Percentiles rank a stretch among this genome's conserved stretches.
Conservation (phyloP, 2,329 filamentous ascomycete species). For the Coniella lustricola region DNA sequence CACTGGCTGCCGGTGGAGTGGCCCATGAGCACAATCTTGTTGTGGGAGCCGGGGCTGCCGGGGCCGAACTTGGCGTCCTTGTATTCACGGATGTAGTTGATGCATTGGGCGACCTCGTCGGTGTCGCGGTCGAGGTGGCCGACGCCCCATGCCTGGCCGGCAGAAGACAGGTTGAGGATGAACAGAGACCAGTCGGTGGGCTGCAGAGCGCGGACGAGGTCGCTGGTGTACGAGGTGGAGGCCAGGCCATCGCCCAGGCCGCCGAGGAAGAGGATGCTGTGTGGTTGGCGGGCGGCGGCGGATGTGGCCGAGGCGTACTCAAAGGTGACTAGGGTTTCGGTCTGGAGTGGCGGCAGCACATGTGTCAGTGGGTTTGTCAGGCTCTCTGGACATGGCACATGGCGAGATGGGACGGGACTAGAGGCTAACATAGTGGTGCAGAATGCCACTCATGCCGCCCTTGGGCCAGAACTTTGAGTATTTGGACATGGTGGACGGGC, state of each 20-base stretch:
- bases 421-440: constrained; percentile 27
- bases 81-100: constrained; percentile 26
- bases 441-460: constrained; percentile 25
- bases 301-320: constrained; percentile 27
- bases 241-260: constrained; percentile 46
- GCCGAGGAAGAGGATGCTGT: constrained; percentile 46
- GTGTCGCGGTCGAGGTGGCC: constrained; percentile 30
- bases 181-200: constrained; percentile 30
- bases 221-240: constrained; percentile 39
- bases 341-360: constrained; percentile 20
- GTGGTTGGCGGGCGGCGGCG: constrained; percentile 24
- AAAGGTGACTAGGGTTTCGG: constrained; percentile 31
- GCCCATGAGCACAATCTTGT: constrained; percentile 57
- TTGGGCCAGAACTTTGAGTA: constrained; percentile 28
- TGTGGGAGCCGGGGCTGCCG: background rate
- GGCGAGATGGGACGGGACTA: no score
- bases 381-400: background rate
- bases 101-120: constrained; percentile 27
- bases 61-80: constrained; percentile 26
- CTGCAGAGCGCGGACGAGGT: constrained; percentile 33
- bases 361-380: background rate
- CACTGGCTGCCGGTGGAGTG: constrained; percentile 63
- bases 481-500: constrained; percentile 17
- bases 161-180: constrained; percentile 33
- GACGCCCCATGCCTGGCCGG: constrained; percentile 29